Base-by-base conservation (phyloP, 1,139 yeast genomes). In the Geotrichum reessii region DNA sequence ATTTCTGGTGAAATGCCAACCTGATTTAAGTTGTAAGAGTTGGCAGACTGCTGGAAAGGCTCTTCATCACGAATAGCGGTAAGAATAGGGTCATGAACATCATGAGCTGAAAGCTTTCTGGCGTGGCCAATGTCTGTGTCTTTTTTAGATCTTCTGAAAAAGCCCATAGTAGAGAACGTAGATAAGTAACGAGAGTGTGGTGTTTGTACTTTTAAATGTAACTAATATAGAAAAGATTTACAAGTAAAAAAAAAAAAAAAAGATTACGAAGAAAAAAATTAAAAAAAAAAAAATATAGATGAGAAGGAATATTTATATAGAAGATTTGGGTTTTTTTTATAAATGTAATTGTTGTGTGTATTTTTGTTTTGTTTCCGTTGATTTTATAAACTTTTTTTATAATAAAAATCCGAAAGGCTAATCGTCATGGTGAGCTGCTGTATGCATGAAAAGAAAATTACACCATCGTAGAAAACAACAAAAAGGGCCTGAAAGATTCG, bases 41-140 rank as follows among this genome's bases (percentile, higher is more conserved):
- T 68, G 66, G 47, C 67, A 65, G 56, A 70, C 73, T 58, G 69
- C 73, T 93, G 96, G 71, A 90, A 93, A 9, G 99, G 99, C 76
- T 93, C 97, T 19, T 87, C 93, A 74, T 92, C 97, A 69, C 87
- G 91, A 56, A 93, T 95, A 5, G 98, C 98, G 42, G 86, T 80
- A 62, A 93, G 77, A 61, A 92, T 86, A 27, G 97, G 97, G 74
- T 91, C 97, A 67, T 89, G 95, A 56, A 89, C 84, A 50, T 72
- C 75, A 49, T 66, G 64, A 47, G 66, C 60, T 31, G 54, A 51
- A 54, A 55, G 51, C 60, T 60, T 54, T 8, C 61, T 48, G 17
- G 27, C 58, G 31, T 55, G 58, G 44, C 62, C 67, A 14, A 63
- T 63, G 37, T 60, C 66, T 42, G 33, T 52, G 17, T 22, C 44